phyloP scores from a whole-genome alignment of 108 stramenopile species.

The Skeletonema menzelii region DNA sequence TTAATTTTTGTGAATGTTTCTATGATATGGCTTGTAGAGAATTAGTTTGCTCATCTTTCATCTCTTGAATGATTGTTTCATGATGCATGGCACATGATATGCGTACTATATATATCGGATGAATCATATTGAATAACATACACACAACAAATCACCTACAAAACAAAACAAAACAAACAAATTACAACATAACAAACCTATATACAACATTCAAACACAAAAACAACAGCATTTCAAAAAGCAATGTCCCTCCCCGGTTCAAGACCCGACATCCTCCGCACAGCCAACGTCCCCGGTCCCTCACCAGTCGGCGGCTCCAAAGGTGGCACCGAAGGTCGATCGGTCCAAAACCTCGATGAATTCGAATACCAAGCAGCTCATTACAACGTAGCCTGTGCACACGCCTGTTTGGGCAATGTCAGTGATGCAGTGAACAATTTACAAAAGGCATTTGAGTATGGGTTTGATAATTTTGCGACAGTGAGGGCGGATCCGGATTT shows the following conservation, averaged over 20 bases:
- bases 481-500: conserved; percentile 80
- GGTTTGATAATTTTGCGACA: conserved; percentile 79
- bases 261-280: conserved; percentile 66
- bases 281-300: conserved; percentile 63
- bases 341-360: conserved; percentile 63
- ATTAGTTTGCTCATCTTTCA: conserved; percentile 1
- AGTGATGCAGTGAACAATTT: conserved; percentile 64
- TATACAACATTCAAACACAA: neutral
- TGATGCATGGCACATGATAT: neutral
- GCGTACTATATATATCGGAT: neutral
- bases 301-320: conserved; percentile 78
- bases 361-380: conserved; percentile 85
- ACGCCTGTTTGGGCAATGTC: conserved; percentile 63
- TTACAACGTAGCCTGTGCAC: conserved; percentile 84
- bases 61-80: neutral
- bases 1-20: neutral
- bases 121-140: neutral
- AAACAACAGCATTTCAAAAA: conserved; percentile 59
- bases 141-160: neutral
- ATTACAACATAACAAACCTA: neutral
- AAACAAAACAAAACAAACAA: neutral
- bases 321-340: conserved; percentile 60
- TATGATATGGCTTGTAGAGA: conserved; percentile 2
- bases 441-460: conserved; percentile 67
- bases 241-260: conserved; percentile 79